A percentile compares a stretch with the other conserved stretches of the same genome.
Evolutionary conservation across 1,139 yeast species (phyloP).

Genomic region (Suhomyces wounanorum): DNA sequence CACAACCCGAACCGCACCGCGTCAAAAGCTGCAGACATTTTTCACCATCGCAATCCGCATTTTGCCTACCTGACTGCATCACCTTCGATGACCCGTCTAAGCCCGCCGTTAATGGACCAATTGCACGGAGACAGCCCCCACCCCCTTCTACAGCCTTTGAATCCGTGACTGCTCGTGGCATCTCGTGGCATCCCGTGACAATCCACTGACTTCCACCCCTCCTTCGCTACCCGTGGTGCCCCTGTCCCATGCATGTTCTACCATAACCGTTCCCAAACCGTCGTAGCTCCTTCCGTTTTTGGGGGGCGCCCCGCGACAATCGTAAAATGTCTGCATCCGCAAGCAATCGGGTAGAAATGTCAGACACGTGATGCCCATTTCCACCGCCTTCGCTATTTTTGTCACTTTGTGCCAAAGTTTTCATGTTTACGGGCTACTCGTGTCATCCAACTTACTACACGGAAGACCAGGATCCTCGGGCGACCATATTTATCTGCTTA

Average conservation of each 20-base stretch:
- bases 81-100: no score
- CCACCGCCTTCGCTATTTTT: constrained; percentile 2
- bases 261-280: constrained; percentile 4
- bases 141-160: no score
- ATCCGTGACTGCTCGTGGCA: no score
- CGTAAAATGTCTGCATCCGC: not conserved
- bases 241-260: not conserved
- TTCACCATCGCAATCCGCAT: not conserved
- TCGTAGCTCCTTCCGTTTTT: constrained; percentile 4
- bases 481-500: not conserved
- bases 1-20: not conserved
- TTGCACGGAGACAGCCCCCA: no score
- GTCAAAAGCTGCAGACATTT: not conserved
- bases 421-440: constrained; percentile 9
- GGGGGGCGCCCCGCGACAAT: constrained; percentile 4
- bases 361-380: constrained; percentile 3
- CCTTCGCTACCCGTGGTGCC: not conserved
- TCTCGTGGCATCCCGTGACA: no score
- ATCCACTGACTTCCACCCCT: not conserved
- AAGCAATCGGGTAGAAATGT: not conserved
- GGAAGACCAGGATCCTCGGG: constrained; percentile 1
- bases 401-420: constrained; percentile 8
- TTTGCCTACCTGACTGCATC: no score
- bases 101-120: no score
- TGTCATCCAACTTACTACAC: constrained; percentile 3